Evolutionary conservation across 2,329 filamentous ascomycete genomes (phyloP).

Genomic region (Microdochium bolleyi): DNA sequence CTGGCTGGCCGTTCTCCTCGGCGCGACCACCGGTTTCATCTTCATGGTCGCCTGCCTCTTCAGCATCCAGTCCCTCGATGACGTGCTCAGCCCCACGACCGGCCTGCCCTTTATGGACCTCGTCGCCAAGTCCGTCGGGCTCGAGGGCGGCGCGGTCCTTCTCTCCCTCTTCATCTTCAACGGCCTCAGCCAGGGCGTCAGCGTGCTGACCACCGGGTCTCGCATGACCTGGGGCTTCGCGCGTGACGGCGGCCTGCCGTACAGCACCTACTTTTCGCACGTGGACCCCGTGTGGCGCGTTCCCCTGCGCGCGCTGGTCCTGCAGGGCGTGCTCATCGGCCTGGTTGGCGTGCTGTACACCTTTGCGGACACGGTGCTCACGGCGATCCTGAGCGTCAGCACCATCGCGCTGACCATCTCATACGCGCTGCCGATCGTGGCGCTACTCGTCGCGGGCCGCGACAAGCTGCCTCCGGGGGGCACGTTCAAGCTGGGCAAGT

Average conservation of each 20-base stretch:
- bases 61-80: conserved; percentile 36
- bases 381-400: conserved; percentile 46
- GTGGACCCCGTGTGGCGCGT: conserved; percentile 42
- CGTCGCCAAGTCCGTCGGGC: conserved; percentile 27
- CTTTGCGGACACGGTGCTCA: conserved; percentile 43
- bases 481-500: conserved; percentile 32
- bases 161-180: conserved; percentile 47
- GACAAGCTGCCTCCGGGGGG: conserved; percentile 37
- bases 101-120: conserved; percentile 42
- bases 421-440: conserved; percentile 39
- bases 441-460: conserved; percentile 39
- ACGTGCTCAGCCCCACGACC: conserved; percentile 24
- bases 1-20: conserved; percentile 40
- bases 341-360: conserved; percentile 47
- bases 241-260: conserved; percentile 40
- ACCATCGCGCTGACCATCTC: conserved; percentile 48
- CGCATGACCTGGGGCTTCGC: conserved; percentile 47
- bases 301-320: conserved; percentile 42
- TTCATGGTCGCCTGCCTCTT: conserved; percentile 46
- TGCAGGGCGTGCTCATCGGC: conserved; percentile 36
- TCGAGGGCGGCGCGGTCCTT: conserved; percentile 33
- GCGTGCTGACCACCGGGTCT: conserved; percentile 40
- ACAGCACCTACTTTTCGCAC: conserved; percentile 32
- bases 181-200: conserved; percentile 43
- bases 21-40: conserved; percentile 38